A percentile compares a stretch with the other conserved stretches of the same genome.
Conservation (phyloP, 192 early-diverging fungal species). For the Lobulomyces angularis region DNA sequence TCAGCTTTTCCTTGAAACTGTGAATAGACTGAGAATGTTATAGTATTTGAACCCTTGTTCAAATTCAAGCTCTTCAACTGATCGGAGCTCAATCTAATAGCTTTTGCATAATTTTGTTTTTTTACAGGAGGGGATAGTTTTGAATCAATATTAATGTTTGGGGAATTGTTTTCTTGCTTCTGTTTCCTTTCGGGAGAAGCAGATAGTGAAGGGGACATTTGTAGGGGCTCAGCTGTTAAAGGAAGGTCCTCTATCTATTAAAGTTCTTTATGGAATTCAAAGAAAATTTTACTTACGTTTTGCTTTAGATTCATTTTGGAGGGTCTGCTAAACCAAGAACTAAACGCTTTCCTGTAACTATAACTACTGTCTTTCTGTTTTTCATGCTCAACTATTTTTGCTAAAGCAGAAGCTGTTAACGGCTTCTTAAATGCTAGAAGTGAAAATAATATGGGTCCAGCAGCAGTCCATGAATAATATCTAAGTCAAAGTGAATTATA, state of each 20-base stretch:
- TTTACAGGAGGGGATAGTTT: slow-evolving; percentile 3
- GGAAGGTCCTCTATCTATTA: not conserved
- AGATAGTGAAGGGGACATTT: slow-evolving; percentile 4
- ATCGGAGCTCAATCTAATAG: slow-evolving; percentile 78
- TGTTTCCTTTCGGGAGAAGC: not conserved
- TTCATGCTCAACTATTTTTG: slow-evolving; percentile 4
- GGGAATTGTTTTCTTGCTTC: not conserved
- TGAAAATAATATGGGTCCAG: slow-evolving; percentile 47
- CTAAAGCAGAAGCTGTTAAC: slow-evolving; percentile 21
- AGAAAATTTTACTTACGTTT: slow-evolving; percentile 4
- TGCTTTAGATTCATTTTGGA: slow-evolving; percentile 2
- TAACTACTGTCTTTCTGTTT: slow-evolving; percentile 7
- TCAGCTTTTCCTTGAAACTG: slow-evolving; percentile 61
- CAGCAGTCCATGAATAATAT: slow-evolving; percentile 50
- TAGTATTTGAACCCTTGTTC: slow-evolving; percentile 74
- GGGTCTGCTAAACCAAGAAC: slow-evolving; percentile 20
- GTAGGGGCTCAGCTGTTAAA: slow-evolving; percentile 2
- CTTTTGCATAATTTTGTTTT: slow-evolving; percentile 74
- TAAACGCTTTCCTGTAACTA: slow-evolving; percentile 14
- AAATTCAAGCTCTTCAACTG: slow-evolving; percentile 73
- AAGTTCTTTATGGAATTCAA: too few species aligned
- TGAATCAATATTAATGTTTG: slow-evolving; percentile 3
- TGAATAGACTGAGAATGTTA: slow-evolving; percentile 77
- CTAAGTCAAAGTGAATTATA: slow-evolving; percentile 9
- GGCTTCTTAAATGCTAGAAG: slow-evolving; percentile 43